These are phyloP conservation scores for Colletotrichum trifolii DNA, from an alignment of 2,329 filamentous ascomycete genomes.

Conservation along the genomic window DNA sequence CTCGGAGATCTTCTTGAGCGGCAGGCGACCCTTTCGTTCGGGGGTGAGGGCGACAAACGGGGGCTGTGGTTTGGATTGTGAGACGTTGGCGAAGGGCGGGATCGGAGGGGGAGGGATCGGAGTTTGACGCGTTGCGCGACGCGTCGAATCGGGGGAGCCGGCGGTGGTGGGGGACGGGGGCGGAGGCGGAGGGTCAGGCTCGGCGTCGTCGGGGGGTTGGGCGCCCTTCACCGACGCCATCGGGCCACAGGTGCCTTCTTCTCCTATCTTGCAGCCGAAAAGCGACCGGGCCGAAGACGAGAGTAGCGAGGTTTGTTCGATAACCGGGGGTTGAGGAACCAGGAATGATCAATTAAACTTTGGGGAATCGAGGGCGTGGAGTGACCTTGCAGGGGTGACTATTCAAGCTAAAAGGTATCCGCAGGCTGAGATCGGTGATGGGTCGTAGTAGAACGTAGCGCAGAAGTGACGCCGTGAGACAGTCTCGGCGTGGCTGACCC, in stretches of 20 bases:
- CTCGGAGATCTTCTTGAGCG: conserved; percentile 14
- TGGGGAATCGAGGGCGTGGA: conserved; percentile 22
- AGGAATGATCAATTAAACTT: conserved; percentile 30
- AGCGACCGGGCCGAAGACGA: neutral
- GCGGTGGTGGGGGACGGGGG: conserved; percentile 29
- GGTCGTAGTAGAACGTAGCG: neutral
- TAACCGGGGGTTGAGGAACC: neutral
- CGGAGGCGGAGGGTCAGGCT: conserved; percentile 23
- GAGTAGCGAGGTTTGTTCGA: neutral
- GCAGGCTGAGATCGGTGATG: neutral
- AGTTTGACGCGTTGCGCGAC: conserved; percentile 54
- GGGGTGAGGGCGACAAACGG: conserved; percentile 29
- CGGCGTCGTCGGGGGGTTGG: conserved; percentile 44
- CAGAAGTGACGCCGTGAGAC: neutral
- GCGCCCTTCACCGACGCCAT: conserved; percentile 51
- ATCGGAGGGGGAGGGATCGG: conserved; percentile 48
- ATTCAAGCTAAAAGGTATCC: neutral
- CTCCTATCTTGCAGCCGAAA: neutral
- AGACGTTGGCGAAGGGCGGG: conserved; percentile 38
- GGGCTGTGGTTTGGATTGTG: conserved; percentile 35
- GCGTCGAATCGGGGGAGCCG: conserved; percentile 42
- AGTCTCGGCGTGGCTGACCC: neutral
- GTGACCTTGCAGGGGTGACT: conserved; percentile 27
- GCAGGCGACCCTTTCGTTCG: conserved; percentile 38
- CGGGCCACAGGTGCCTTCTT: conserved; percentile 13